Percentiles rank a stretch among this genome's conserved stretches.
phyloP scores from a whole-genome alignment of 2,329 filamentous ascomycete genomes.

The Alternaria viburni region DNA sequence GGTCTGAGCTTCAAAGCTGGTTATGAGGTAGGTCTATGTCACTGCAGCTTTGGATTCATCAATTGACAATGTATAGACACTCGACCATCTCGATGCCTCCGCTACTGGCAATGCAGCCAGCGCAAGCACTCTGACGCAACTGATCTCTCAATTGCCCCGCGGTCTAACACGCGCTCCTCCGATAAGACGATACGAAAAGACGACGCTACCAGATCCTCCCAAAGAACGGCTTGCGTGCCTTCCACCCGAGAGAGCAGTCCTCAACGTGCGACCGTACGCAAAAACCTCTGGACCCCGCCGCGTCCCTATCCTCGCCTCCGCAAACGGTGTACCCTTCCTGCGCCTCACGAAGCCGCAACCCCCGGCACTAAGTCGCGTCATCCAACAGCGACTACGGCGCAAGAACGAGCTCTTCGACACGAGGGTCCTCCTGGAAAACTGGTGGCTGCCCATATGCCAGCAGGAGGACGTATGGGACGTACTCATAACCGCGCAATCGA shows the following conservation, averaged over 20 bases:
- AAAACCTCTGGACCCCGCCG: slow-evolving; percentile 61
- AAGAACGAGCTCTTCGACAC: slow-evolving; percentile 53
- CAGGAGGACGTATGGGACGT: slow-evolving; percentile 60
- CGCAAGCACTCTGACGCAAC: slow-evolving; percentile 24
- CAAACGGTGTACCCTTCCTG: slow-evolving; percentile 67
- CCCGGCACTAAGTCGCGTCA: slow-evolving; percentile 60
- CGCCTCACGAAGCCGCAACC: slow-evolving; percentile 72
- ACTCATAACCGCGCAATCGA: slow-evolving; percentile 35
- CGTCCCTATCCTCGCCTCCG: slow-evolving; percentile 65
- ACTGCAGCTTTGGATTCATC: neutral
- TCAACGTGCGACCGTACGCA: slow-evolving; percentile 59
- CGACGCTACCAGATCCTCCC: slow-evolving; percentile 7
- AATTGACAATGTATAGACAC: slow-evolving; percentile 35
- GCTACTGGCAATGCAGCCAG: slow-evolving; percentile 39
- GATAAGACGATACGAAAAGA: neutral
- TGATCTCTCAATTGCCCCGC: slow-evolving; percentile 50
- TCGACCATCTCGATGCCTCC: slow-evolving; percentile 54
- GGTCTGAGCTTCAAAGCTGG: slow-evolving; percentile 69
- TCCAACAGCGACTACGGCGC: slow-evolving; percentile 59
- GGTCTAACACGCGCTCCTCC: slow-evolving; percentile 36
- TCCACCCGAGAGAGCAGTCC: slow-evolving; percentile 50
- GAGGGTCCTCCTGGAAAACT: slow-evolving; percentile 51
- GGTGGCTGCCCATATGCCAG: slow-evolving; percentile 47
- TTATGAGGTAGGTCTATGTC: slow-evolving; percentile 61
- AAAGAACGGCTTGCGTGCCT: slow-evolving; percentile 37